Conservation (phyloP, 2,329 filamentous ascomycete species). For the Trichoderma sp. region DNA sequence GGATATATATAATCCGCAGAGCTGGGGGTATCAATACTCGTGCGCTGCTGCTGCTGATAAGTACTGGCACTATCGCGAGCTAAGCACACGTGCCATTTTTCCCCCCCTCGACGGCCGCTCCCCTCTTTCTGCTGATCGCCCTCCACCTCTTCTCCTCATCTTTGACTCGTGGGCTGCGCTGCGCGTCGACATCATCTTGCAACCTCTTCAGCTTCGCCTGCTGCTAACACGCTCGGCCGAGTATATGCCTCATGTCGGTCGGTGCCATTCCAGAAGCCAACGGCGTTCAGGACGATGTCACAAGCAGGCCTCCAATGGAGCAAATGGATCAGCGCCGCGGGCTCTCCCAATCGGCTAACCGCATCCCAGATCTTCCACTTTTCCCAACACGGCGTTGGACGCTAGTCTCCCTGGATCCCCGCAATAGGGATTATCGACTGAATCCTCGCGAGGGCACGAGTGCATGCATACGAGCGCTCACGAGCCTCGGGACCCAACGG, state of each 20-base stretch:
- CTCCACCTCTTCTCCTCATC: neutral
- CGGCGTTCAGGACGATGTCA: neutral
- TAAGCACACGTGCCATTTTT: neutral
- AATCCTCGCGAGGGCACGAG: neutral
- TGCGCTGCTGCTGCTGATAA: neutral
- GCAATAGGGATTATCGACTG: conserved; percentile 21
- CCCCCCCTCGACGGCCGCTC: neutral
- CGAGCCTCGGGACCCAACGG: neutral
- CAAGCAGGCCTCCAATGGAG: conserved; percentile 16
- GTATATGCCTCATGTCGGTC: neutral
- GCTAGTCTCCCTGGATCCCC: conserved; percentile 5
- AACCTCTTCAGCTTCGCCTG: neutral
- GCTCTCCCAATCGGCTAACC: conserved; percentile 9
- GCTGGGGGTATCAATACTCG: neutral
- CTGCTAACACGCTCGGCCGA: neutral
- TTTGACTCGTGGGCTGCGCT: neutral
- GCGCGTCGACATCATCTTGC: neutral
- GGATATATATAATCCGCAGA: neutral
- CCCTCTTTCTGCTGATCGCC: neutral
- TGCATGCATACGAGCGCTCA: neutral
- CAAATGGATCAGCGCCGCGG: conserved; percentile 2
- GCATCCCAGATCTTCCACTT: conserved; percentile 19
- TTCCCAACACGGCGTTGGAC: conserved; percentile 16
- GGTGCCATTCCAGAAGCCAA: neutral
- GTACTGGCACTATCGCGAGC: neutral